Evolutionary conservation across 2,329 filamentous ascomycete genomes (phyloP).

Genomic region (Fusarium guadeloupense): DNA sequence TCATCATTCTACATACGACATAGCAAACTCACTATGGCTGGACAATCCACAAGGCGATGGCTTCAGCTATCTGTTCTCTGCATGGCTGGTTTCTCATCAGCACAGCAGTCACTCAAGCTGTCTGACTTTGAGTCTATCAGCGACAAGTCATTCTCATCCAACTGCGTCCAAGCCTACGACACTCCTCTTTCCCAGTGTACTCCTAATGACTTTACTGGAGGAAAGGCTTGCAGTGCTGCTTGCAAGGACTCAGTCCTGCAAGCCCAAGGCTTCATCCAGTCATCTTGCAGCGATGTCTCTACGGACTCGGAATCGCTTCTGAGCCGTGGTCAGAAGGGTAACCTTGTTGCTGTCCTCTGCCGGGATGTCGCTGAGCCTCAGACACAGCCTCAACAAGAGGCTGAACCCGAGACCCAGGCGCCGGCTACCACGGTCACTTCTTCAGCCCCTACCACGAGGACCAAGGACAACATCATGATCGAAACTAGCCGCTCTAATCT

Average conservation of each 20-base stretch:
- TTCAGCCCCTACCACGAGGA: conserved; percentile 9
- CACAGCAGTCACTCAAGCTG: conserved; percentile 45
- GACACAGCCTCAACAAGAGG: conserved; percentile 11
- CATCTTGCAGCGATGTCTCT: conserved; percentile 40
- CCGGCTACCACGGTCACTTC: conserved; percentile 8
- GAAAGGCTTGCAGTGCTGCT: conserved; percentile 49
- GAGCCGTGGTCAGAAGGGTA: conserved; percentile 49
- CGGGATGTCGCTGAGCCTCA: conserved; percentile 23
- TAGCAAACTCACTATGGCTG: conserved; percentile 19
- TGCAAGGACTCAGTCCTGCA: conserved; percentile 47
- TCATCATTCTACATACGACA: not conserved
- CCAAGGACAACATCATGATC: conserved; percentile 26
- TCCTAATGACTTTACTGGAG: conserved; percentile 49
- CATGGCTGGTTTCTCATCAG: conserved; percentile 39
- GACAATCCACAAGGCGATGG: conserved; percentile 36
- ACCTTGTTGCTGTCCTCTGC: conserved; percentile 52
- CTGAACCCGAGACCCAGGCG: conserved; percentile 8
- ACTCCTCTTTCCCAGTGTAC: conserved; percentile 51
- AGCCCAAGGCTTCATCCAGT: conserved; percentile 44
- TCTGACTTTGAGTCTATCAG: conserved; percentile 54
- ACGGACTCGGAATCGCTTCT: conserved; percentile 48
- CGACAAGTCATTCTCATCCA: conserved; percentile 48
- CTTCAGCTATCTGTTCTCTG: conserved; percentile 38
- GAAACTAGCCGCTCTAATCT: conserved; percentile 19
- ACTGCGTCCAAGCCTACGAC: conserved; percentile 56